phyloP scores from a whole-genome alignment of 192 early-diverging fungal genomes.

The Coemansia biformis region DNA sequence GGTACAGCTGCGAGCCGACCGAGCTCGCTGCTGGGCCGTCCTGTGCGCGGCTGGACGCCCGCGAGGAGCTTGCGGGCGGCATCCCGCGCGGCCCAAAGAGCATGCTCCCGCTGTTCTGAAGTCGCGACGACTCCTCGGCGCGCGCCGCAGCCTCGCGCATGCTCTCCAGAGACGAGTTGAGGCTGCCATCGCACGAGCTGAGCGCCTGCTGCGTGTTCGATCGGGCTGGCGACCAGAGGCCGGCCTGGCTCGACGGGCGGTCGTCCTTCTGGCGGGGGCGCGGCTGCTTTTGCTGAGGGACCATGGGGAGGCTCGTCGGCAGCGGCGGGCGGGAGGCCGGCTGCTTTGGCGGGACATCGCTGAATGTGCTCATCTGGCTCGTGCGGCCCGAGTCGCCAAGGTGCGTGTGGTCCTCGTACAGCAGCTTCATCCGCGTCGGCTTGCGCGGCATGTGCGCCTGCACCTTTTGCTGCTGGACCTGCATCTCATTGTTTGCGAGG shows the following conservation, averaged over 20 bases:
- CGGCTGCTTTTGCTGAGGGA: constrained; percentile 4
- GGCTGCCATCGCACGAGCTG: constrained; percentile 25
- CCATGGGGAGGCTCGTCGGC: not conserved
- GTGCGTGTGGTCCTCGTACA: constrained; percentile 45
- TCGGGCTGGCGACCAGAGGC: constrained; percentile 29
- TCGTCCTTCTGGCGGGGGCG: constrained; percentile 7
- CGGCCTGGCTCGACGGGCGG: constrained; percentile 22
- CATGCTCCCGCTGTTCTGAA: constrained; percentile 41
- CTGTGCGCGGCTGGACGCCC: constrained; percentile 25
- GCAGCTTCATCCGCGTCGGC: constrained; percentile 47
- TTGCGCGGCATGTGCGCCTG: constrained; percentile 44
- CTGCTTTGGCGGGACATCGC: not conserved
- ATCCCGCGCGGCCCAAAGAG: constrained; percentile 50
- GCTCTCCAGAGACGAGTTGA: constrained; percentile 44
- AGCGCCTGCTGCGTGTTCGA: constrained; percentile 4
- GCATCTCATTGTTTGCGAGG: constrained; percentile 50
- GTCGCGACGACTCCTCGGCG: constrained; percentile 23
- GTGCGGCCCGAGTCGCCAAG: constrained; percentile 23
- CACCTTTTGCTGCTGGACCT: constrained; percentile 49
- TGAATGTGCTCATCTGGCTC: constrained; percentile 15
- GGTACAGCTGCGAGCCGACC: constrained; percentile 3
- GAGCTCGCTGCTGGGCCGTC: constrained; percentile 24
- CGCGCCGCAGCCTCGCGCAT: constrained; percentile 42
- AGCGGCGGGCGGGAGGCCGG: not conserved
- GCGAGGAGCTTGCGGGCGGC: constrained; percentile 17